Conservation (phyloP, 2,329 filamentous ascomycete genomes). For the Aspergillus fijiensis region DNA sequence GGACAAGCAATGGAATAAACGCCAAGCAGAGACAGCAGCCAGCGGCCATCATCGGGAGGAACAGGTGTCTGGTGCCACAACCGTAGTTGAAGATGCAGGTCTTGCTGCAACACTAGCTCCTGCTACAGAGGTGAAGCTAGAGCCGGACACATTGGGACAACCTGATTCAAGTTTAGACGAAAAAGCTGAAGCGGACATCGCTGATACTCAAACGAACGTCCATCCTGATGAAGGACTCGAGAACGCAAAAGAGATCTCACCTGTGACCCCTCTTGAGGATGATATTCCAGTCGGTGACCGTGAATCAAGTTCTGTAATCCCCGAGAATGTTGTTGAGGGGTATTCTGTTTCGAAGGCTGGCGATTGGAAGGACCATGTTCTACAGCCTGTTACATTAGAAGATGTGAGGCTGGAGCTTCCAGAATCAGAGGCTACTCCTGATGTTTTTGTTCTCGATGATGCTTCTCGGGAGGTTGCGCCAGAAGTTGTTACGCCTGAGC, state of each 20-base stretch:
- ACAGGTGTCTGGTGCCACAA: neutral
- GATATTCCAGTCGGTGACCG: too few relatives aligned
- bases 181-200: neutral
- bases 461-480: neutral
- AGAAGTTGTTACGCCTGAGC: neutral
- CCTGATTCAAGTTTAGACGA: neutral
- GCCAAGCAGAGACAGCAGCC: constrained; percentile 17
- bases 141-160: neutral
- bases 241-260: too few relatives aligned
- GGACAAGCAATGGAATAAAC: constrained; percentile 26
- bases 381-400: too few relatives aligned
- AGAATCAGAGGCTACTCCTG: too few relatives aligned
- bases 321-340: too few relatives aligned
- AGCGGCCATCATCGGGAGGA: constrained; percentile 5
- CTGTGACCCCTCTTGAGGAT: too few relatives aligned
- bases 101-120: neutral
- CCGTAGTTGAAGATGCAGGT: neutral
- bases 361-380: too few relatives aligned
- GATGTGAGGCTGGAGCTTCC: too few relatives aligned
- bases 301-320: too few relatives aligned
- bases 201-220: neutral
- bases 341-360: too few relatives aligned
- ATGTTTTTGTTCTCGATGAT: neutral
- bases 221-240: neutral
- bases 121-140: neutral